phyloP scores from a whole-genome alignment of 495 filamentous ascomycete genomes.

The Coniosporium apollinis region DNA sequence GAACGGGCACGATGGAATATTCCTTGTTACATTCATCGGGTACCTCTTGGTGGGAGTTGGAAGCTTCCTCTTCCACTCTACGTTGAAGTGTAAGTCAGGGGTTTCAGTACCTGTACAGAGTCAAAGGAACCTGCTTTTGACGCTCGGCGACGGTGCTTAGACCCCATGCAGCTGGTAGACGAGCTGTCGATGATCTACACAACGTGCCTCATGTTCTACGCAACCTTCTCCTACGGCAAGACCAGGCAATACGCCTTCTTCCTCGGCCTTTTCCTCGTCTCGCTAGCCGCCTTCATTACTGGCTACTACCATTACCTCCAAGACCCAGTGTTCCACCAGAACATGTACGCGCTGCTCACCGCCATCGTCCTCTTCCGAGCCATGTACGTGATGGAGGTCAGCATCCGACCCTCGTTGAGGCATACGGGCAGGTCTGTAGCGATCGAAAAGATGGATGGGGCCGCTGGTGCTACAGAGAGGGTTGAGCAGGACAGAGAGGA shows the following conservation, averaged over 20 bases:
- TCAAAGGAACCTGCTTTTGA: no score
- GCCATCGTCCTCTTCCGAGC: slow-evolving; percentile 56
- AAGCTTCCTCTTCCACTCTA: slow-evolving; percentile 26
- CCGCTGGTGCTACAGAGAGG: slow-evolving; percentile 15
- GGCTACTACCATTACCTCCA: slow-evolving; percentile 88
- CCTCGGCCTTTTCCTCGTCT: slow-evolving; percentile 43
- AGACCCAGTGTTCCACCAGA: slow-evolving; percentile 85
- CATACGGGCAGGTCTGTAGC: no score
- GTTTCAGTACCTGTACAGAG: no score
- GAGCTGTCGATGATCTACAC: slow-evolving; percentile 98
- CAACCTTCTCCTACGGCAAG: slow-evolving; percentile 61
- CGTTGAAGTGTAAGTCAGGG: slow-evolving; percentile 23
- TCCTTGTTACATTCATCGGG: slow-evolving; percentile 24
- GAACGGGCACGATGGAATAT: slow-evolving; percentile 24
- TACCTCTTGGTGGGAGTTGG: slow-evolving; percentile 25
- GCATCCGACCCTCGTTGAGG: slow-evolving; percentile 43
- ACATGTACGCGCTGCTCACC: slow-evolving; percentile 71
- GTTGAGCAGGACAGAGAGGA: slow-evolving; percentile 27
- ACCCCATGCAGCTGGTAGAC: slow-evolving; percentile 95
- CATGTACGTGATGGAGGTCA: slow-evolving; percentile 81
- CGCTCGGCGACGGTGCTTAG: no score
- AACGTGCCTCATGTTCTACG: slow-evolving; percentile 82
- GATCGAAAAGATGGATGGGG: slow-evolving; percentile 17
- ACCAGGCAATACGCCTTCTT: slow-evolving; percentile 34
- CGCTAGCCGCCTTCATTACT: slow-evolving; percentile 65